Evolutionary conservation across 2,329 filamentous ascomycete species (phyloP).

Genomic region (Neonectria punicea): DNA sequence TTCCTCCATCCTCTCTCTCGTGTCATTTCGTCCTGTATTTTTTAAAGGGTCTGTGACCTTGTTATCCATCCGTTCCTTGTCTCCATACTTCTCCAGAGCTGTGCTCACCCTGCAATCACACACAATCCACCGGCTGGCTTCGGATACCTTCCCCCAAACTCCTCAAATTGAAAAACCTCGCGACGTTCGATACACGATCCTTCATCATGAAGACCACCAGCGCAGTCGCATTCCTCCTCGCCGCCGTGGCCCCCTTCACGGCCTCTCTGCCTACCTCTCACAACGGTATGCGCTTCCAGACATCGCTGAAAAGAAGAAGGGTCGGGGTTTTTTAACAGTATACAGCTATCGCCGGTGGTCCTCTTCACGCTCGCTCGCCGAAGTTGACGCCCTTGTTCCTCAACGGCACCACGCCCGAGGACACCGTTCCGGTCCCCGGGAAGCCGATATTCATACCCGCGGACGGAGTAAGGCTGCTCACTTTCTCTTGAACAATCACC

Average conservation of each 20-base stretch:
- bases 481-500: no score
- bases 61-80: not conserved
- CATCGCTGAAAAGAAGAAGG: no score
- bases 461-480: not conserved
- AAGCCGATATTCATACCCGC: constrained; percentile 14
- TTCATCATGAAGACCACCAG: constrained; percentile 40
- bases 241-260: constrained; percentile 31
- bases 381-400: not conserved
- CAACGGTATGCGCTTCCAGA: constrained; percentile 23
- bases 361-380: not conserved
- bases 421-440: not conserved
- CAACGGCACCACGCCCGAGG: not conserved
- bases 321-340: not conserved
- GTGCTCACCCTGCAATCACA: constrained; percentile 16
- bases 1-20: constrained; percentile 3
- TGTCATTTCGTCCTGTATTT: constrained; percentile 4
- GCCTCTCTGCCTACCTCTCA: constrained; percentile 29
- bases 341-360: not conserved
- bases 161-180: not conserved
- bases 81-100: constrained; percentile 14
- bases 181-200: constrained; percentile 14
- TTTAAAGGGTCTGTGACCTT: constrained; percentile 32
- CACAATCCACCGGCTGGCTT: not conserved
- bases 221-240: constrained; percentile 32
- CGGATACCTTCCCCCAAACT: not conserved